These are phyloP conservation scores for Cryphonectria carpinicola DNA, from an alignment of 2,329 filamentous ascomycete species.

Conservation along the genomic window DNA sequence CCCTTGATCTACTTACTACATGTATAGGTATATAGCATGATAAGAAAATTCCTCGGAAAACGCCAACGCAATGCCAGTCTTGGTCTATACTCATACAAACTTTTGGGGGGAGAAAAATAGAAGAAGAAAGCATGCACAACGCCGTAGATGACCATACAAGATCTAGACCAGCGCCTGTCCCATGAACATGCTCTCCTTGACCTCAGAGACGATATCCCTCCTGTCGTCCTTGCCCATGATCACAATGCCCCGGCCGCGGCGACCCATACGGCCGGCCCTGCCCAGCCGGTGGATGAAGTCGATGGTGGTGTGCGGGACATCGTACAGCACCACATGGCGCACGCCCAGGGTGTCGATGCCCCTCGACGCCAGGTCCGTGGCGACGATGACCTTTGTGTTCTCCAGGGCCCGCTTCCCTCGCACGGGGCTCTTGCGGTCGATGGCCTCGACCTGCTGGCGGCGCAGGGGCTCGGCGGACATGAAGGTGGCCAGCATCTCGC, in stretches of 20 bases:
- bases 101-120: too few relatives aligned
- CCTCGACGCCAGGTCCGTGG: constrained; percentile 87
- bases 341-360: constrained; percentile 95
- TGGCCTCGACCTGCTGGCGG: constrained; percentile 37
- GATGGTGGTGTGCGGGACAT: constrained; percentile 96
- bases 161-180: constrained; percentile 74
- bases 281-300: constrained; percentile 98
- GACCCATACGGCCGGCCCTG: constrained; percentile 88
- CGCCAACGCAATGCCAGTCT: constrained; percentile 1
- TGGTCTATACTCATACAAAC: neutral
- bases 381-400: constrained; percentile 90
- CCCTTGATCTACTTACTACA: neutral
- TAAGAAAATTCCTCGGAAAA: neutral
- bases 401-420: constrained; percentile 57
- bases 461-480: constrained; percentile 54
- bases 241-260: constrained; percentile 86
- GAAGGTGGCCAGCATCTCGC: constrained; percentile 77
- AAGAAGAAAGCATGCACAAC: too few relatives aligned
- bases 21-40: neutral
- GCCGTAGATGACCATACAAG: too few relatives aligned
- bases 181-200: constrained; percentile 86
- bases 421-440: constrained; percentile 34
- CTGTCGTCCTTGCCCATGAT: constrained; percentile 88
- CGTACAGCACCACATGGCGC: constrained; percentile 88
- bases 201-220: constrained; percentile 87